phyloP scores from a whole-genome alignment of 352 stramenopile genomes.

The Pythium brachiatum region DNA sequence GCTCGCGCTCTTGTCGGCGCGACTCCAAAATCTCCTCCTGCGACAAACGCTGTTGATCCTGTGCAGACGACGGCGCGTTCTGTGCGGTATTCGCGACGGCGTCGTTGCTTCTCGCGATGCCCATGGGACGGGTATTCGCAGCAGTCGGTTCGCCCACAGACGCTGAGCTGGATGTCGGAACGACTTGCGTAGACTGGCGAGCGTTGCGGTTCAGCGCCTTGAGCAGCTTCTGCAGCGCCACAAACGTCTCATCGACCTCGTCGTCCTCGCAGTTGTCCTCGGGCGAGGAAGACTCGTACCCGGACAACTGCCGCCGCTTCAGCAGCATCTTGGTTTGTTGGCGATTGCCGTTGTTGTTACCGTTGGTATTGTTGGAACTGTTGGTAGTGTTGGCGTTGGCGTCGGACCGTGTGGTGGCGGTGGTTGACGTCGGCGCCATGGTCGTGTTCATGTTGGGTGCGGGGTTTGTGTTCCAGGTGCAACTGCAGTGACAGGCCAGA shows the following conservation, averaged over 20 bases:
- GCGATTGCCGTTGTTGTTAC: neutral
- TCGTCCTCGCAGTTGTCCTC: constrained; percentile 43
- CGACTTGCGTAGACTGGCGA: constrained; percentile 1
- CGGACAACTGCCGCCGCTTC: constrained; percentile 44
- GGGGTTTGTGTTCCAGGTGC: neutral
- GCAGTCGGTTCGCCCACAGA: neutral
- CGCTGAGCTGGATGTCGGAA: neutral
- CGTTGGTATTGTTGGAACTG: constrained; percentile 10
- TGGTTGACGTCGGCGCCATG: neutral
- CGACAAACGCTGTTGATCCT: constrained; percentile 30
- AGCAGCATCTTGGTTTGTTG: constrained; percentile 31
- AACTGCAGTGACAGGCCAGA: neutral
- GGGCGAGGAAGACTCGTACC: constrained; percentile 31
- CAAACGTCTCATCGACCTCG: constrained; percentile 77
- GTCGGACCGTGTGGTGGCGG: constrained; percentile 1
- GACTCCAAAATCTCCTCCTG: constrained; percentile 77
- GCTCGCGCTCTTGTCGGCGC: constrained; percentile 60
- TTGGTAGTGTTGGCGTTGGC: neutral
- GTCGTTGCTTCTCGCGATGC: neutral
- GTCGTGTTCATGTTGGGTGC: neutral
- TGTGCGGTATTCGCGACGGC: neutral
- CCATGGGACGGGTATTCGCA: neutral
- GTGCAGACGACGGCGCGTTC: neutral
- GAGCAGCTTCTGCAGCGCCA: constrained; percentile 73
- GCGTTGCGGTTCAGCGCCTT: constrained; percentile 54